Conservation (phyloP, 2,329 filamentous ascomycete species). For the Trichophyton simii region DNA sequence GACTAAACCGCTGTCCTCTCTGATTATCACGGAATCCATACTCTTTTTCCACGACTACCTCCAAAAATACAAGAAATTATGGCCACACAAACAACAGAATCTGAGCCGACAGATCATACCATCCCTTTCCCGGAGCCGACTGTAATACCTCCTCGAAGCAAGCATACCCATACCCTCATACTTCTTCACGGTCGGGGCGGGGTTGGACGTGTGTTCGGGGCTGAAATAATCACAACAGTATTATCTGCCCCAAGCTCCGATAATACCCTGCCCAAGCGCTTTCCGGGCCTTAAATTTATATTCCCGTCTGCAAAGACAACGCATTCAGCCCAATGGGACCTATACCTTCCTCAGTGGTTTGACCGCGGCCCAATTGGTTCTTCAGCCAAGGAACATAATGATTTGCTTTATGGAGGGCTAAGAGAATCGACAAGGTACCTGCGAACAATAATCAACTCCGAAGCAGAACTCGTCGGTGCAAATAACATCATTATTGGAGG, state of each 20-base stretch:
- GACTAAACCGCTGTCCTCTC: no score
- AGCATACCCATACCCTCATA: conserved; percentile 28
- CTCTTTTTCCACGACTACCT: not conserved
- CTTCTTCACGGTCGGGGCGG: conserved; percentile 33
- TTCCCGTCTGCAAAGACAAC: conserved; percentile 22
- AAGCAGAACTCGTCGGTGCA: conserved; percentile 13
- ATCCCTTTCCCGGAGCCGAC: not conserved
- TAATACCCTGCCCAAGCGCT: conserved; percentile 20
- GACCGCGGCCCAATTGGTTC: conserved; percentile 22
- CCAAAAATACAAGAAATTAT: not conserved
- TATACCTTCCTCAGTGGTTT: conserved; percentile 28
- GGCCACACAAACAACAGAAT: not conserved
- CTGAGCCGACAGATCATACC: not conserved
- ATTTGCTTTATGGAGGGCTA: conserved; percentile 16
- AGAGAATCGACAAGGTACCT: conserved; percentile 14
- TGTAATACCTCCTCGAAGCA: conserved; percentile 10
- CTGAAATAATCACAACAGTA: conserved; percentile 19
- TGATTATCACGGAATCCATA: not conserved
- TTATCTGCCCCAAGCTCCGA: not conserved
- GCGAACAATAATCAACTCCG: conserved; percentile 14
- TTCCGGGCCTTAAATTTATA: conserved; percentile 27
- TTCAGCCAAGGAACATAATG: conserved; percentile 14
- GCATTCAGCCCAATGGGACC: conserved; percentile 17
- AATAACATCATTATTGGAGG: conserved; percentile 17
- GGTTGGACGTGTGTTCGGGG: conserved; percentile 24